Conservation (phyloP, 495 filamentous ascomycete genomes). For the Penicillium samsonianum region DNA sequence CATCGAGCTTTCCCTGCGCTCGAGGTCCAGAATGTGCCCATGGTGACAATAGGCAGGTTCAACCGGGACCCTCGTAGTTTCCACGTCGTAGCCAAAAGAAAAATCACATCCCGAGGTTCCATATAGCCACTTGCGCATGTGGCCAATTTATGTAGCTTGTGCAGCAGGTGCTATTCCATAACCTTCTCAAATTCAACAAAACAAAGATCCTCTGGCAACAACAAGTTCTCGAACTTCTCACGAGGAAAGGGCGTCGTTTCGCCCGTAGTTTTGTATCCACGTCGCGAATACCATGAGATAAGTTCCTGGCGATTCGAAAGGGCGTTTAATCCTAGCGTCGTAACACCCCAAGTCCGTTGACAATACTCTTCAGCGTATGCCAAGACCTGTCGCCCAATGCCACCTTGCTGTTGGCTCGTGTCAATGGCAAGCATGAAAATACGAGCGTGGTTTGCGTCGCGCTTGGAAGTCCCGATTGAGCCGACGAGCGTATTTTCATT, state of each 20-base stretch:
- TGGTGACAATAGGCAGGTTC: too few species aligned
- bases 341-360: constrained; percentile 29
- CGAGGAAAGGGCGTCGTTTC: constrained; percentile 42
- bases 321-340: constrained; percentile 38
- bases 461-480: constrained; percentile 36
- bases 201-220: constrained; percentile 39
- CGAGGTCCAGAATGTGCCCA: too few species aligned
- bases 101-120: too few species aligned
- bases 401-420: constrained; percentile 35
- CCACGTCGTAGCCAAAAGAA: too few species aligned
- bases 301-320: constrained; percentile 41
- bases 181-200: constrained; percentile 39
- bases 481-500: constrained; percentile 26
- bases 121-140: neutral
- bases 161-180: neutral
- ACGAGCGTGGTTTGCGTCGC: constrained; percentile 26
- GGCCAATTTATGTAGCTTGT: neutral
- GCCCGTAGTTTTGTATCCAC: constrained; percentile 44
- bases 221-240: constrained; percentile 26
- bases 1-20: too few species aligned
- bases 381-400: constrained; percentile 43
- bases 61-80: too few species aligned
- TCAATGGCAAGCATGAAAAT: constrained; percentile 48
- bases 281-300: constrained; percentile 46
- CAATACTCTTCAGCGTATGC: constrained; percentile 43